Evolutionary conservation across 192 early-diverging fungal species (phyloP), one percentile per base, ranked within the genome.

Genomic region (Umbelopsis isabellina): DNA sequence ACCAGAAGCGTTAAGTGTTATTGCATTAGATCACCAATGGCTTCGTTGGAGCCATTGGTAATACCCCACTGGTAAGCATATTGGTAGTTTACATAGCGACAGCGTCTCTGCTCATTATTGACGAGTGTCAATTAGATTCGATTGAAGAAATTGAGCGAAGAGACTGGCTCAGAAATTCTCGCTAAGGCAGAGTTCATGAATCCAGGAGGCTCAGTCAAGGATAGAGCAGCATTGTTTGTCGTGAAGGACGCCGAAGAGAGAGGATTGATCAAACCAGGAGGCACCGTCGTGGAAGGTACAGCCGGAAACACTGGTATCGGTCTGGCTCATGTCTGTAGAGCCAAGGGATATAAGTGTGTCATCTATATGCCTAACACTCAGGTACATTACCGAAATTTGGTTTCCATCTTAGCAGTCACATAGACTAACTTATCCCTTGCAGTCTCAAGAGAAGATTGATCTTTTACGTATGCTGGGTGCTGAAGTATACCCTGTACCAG

Each of bases 291-390:
- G 1, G 92, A 94, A 71, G 93, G 92, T 50, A 94, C 92, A 20
- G 93, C 86, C 2, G 96, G 87, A 23, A 99, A 99, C 82, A 99
- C 97, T 12, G 97, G 97, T 23, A 98, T 98, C 73, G 96, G 96
- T 0, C 85, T 98, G 49, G 96, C 96, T 13, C 96, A 97, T 69
- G 93, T 98, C 51, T 96, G 94, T 67, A 84, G 93, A 58, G 88
- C 96, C 72, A 93, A 92, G 82, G 96, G 96, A 7, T 98, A 98
- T 86, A 93, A 92, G 73, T 95, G 93, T 69, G 93, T 97, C 15
- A 96, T 97, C 73, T 98, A 94, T 76, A 97, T 98, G 95, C 96
- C 96, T n/a, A 92, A 97, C 80, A 98, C 94, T 50, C 96, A 93
- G 78, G 77, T 79, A 78, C 69, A 20, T 41, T 41, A 53, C 10